Percentiles rank a stretch among this genome's conserved stretches.
These are phyloP conservation scores for Phytophthora podocarpi DNA, from an alignment of 352 stramenopile species.

Conservation along the genomic window DNA sequence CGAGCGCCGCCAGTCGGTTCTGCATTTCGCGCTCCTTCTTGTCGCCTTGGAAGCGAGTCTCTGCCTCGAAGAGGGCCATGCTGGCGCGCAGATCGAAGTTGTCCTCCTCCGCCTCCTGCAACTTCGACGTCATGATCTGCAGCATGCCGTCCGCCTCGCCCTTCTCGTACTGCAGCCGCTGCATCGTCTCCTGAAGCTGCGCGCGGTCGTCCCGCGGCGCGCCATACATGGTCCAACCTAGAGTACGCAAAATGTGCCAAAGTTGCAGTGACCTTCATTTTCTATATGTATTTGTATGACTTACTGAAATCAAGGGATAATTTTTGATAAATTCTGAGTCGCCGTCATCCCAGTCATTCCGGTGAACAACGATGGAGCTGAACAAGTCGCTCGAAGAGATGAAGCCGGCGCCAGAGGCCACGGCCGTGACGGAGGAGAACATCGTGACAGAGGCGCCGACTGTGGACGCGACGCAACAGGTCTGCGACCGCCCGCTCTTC, in stretches of 20 bases:
- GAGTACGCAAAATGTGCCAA: too few relatives aligned
- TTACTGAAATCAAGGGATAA: constrained; percentile 9
- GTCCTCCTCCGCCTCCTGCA: constrained; percentile 57
- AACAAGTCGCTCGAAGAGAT: constrained; percentile 31
- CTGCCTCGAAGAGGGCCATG: constrained; percentile 57
- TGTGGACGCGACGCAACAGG: neutral
- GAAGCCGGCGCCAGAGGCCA: constrained; percentile 9
- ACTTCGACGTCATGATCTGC: constrained; percentile 51
- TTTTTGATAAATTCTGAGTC: constrained; percentile 16
- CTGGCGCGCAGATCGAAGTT: constrained; percentile 67
- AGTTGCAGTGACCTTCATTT: constrained; percentile 28
- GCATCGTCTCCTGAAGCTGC: constrained; percentile 41
- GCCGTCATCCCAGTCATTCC: neutral
- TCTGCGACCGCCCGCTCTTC: constrained; percentile 48
- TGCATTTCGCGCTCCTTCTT: constrained; percentile 51
- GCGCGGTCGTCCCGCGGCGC: neutral
- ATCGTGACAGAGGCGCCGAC: neutral
- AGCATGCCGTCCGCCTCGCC: constrained; percentile 59
- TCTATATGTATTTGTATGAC: neutral
- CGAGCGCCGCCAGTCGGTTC: constrained; percentile 49
- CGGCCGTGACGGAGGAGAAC: neutral
- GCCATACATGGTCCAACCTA: constrained; percentile 8
- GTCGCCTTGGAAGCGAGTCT: constrained; percentile 47
- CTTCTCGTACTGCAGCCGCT: constrained; percentile 54
- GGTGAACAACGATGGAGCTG: constrained; percentile 24